Evolutionary conservation across 352 stramenopile genomes (phyloP).

Genomic region (Blastocystis sp.): DNA sequence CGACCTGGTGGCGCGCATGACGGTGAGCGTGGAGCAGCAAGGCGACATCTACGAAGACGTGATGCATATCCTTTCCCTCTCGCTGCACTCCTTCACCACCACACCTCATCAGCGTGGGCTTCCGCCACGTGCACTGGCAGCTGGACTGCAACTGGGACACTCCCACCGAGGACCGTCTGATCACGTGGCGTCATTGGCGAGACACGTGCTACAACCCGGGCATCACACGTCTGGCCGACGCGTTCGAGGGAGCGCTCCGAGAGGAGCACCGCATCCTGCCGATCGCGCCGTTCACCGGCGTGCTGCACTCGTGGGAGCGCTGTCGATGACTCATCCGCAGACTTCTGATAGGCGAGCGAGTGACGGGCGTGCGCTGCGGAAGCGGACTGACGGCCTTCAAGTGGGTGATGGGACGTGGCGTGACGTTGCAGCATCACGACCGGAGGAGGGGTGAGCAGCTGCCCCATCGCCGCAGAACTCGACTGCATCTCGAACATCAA

Average conservation of each 20-base stretch:
- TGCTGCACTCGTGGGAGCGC: conserved; percentile 53
- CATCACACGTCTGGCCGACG: conserved; percentile 65
- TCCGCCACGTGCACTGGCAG: conserved; percentile 68
- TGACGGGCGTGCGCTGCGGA: conserved; percentile 65
- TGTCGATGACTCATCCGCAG: background rate
- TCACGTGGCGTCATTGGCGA: conserved; percentile 66
- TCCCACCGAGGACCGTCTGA: conserved; percentile 65
- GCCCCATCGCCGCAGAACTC: conserved; percentile 66
- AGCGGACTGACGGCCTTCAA: conserved; percentile 67
- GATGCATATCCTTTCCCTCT: conserved; percentile 49
- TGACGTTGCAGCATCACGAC: conserved; percentile 62
- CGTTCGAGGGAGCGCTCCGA: conserved; percentile 64
- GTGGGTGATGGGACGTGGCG: background rate
- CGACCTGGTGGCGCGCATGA: conserved; percentile 68
- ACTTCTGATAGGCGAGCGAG: conserved; percentile 64
- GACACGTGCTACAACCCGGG: conserved; percentile 67
- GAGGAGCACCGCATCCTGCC: conserved; percentile 66
- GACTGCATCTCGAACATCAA: conserved; percentile 65
- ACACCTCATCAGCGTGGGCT: conserved; percentile 62
- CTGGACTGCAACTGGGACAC: conserved; percentile 67
- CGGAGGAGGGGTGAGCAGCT: conserved; percentile 66
- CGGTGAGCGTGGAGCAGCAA: conserved; percentile 65
- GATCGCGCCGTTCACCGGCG: conserved; percentile 66
- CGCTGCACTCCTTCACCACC: background rate
- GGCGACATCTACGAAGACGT: conserved; percentile 68